Evolutionary conservation across 1,139 yeast genomes (phyloP).

Genomic region (Ashbya aceris): DNA sequence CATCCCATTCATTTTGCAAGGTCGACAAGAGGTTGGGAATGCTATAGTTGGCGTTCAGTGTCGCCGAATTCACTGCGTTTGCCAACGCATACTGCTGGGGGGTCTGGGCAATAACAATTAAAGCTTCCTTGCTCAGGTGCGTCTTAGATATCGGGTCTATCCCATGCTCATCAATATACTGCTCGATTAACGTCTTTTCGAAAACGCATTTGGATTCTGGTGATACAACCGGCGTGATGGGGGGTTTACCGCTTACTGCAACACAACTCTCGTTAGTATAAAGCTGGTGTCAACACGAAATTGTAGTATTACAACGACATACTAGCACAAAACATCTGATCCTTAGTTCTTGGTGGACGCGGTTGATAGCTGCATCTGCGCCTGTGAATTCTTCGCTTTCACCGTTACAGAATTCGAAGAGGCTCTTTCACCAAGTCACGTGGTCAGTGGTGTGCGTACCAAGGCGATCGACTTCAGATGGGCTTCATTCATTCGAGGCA

Average conservation of each 20-base stretch:
- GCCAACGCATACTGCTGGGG: constrained; percentile 25
- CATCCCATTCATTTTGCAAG: constrained; percentile 86
- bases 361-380: background rate
- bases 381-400: too few relatives aligned
- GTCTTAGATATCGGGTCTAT: constrained; percentile 71
- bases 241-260: constrained; percentile 47
- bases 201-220: constrained; percentile 64
- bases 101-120: constrained; percentile 39
- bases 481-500: too few relatives aligned
- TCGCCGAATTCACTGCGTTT: constrained; percentile 22
- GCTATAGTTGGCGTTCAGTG: constrained; percentile 40
- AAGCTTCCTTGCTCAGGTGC: constrained; percentile 48
- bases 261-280: constrained; percentile 1
- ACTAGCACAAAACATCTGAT: constrained; percentile 6
- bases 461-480: too few relatives aligned
- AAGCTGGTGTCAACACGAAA: background rate
- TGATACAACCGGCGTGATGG: constrained; percentile 65
- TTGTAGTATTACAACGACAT: background rate
- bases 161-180: constrained; percentile 56
- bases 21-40: constrained; percentile 70
- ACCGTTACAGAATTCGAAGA: too few relatives aligned
- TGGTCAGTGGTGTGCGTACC: too few relatives aligned
- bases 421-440: too few relatives aligned
- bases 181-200: constrained; percentile 51
- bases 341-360: background rate